Evolutionary conservation across 495 filamentous ascomycete genomes (phyloP).

Genomic region (Cercophora samala): DNA sequence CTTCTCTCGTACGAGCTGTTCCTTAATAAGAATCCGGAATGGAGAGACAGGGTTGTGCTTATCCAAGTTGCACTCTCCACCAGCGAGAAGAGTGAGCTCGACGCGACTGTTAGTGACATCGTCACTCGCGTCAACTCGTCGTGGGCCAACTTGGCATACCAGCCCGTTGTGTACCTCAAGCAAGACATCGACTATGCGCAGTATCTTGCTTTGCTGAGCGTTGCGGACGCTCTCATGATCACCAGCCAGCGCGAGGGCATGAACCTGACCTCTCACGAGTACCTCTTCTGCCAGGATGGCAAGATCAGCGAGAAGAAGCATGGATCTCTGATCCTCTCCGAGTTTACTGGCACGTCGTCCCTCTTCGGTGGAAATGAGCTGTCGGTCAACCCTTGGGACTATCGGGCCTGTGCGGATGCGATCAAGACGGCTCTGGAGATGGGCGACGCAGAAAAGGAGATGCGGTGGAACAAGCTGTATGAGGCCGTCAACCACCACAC

Average conservation of each 20-base stretch:
- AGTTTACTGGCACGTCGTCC: conserved; percentile 88
- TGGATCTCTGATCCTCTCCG: conserved; percentile 83
- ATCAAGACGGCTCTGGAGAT: conserved; percentile 79
- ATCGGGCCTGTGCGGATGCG: conserved; percentile 75
- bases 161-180: conserved; percentile 89
- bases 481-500: conserved; percentile 74
- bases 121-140: conserved; percentile 87
- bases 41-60: conserved; percentile 78
- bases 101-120: conserved; percentile 84
- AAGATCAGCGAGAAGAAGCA: conserved; percentile 66
- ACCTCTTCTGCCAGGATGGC: conserved; percentile 90
- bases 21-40: conserved; percentile 86
- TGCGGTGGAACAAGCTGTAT: conserved; percentile 71
- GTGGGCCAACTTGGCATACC: conserved; percentile 82
- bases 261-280: conserved; percentile 92
- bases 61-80: conserved; percentile 91
- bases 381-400: conserved; percentile 91
- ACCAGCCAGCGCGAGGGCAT: conserved; percentile 91
- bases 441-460: conserved; percentile 63
- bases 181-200: conserved; percentile 89
- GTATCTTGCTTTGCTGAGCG: conserved; percentile 81
- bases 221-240: conserved; percentile 88
- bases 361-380: conserved; percentile 75
- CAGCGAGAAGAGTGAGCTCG: conserved; percentile 78
- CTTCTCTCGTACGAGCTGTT: conserved; percentile 90